Conservation (phyloP, 768 basidiomycete species). For the Leucocoprinus birnbaumii region DNA sequence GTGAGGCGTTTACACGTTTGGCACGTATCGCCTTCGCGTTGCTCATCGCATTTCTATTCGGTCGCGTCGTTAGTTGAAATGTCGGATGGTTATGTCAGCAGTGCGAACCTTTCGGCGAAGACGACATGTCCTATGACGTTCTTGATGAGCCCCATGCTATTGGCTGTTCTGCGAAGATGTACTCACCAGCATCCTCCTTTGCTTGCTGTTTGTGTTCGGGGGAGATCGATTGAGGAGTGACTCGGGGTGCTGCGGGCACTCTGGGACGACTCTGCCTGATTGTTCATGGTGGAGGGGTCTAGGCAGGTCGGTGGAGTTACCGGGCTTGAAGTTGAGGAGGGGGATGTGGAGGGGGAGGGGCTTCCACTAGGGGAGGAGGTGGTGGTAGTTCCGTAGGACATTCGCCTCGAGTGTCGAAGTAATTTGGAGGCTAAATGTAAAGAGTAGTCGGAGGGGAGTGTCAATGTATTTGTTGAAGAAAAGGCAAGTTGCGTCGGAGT, state of each 20-base stretch:
- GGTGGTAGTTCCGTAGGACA: conserved; percentile 47
- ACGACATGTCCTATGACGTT: conserved; percentile 68
- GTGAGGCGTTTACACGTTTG: conserved; percentile 77
- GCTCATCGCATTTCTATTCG: conserved; percentile 84
- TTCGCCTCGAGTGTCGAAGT: conserved; percentile 21
- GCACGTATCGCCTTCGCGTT: conserved; percentile 78
- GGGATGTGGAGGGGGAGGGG: conserved; percentile 43
- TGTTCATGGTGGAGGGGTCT: conserved; percentile 33
- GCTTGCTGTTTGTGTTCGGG: conserved; percentile 51
- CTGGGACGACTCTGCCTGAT: conserved; percentile 17
- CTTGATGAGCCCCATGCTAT: conserved; percentile 13
- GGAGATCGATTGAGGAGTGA: conserved; percentile 45
- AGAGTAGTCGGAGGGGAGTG: conserved; percentile 19
- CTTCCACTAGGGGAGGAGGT: conserved; percentile 48
- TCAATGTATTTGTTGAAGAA: conserved; percentile 27
- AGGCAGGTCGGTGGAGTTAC: conserved; percentile 33
- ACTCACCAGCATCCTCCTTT: conserved; percentile 82
- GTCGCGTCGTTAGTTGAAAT: conserved; percentile 9
- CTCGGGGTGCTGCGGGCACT: conserved; percentile 45
- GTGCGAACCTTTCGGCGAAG: conserved; percentile 71
- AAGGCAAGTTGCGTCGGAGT: conserved; percentile 30
- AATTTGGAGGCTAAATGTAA: conserved; percentile 13
- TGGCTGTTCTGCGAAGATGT: conserved; percentile 3
- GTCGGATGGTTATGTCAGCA: conserved; percentile 14
- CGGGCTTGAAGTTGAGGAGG: conserved; percentile 47